Evolutionary conservation across 768 basidiomycete species (phyloP).

Genomic region (Tulasnella calospora): DNA sequence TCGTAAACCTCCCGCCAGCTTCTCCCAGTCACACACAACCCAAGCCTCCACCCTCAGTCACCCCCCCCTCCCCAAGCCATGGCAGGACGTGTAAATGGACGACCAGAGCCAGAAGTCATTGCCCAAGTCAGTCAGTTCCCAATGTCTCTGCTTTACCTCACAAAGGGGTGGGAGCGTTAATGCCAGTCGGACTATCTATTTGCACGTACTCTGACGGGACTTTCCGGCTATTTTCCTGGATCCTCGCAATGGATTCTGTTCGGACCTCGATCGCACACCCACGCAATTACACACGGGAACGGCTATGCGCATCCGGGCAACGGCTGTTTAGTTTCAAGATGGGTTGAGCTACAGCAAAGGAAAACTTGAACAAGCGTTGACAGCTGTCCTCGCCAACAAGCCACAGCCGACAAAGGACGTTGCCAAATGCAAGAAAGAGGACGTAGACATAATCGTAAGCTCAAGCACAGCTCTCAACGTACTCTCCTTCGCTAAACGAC

Average conservation of each 20-base stretch:
- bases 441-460: conserved; percentile 19
- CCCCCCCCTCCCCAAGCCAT: background rate
- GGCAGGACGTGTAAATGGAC: conserved; percentile 2
- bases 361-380: conserved; percentile 17
- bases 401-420: conserved; percentile 17
- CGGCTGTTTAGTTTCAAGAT: conserved; percentile 17
- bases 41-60: background rate
- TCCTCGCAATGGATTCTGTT: background rate
- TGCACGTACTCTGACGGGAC: background rate
- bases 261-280: background rate
- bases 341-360: conserved; percentile 17
- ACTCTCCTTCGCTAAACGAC: background rate
- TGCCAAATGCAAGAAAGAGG: conserved; percentile 18
- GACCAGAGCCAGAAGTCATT: conserved; percentile 23
- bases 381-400: background rate
- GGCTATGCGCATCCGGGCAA: background rate
- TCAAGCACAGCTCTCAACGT: background rate
- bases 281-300: background rate
- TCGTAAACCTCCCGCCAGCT: background rate
- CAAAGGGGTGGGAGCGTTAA: background rate
- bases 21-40: background rate
- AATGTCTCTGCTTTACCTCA: conserved; percentile 1
- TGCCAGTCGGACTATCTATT: background rate
- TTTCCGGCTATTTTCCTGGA: background rate
- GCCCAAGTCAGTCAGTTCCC: conserved; percentile 15